Evolutionary conservation across 2,329 filamentous ascomycete species (phyloP).

Genomic region (Ilyonectria robusta): DNA sequence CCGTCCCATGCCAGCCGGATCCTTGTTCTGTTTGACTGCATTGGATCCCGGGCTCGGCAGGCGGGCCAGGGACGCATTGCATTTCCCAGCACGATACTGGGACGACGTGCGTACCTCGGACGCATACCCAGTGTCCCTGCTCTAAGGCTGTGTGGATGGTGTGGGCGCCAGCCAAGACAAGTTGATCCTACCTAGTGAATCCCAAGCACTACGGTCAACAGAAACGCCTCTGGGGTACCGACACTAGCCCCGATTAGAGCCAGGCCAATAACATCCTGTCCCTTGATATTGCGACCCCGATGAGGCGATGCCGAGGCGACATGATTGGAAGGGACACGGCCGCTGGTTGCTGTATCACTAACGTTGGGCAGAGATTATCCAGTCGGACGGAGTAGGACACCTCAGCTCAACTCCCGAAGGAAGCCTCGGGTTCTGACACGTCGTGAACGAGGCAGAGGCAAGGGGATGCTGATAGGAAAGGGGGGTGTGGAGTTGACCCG

Average conservation of each 20-base stretch:
- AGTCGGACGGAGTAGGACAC: slow-evolving; percentile 8
- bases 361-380: slow-evolving; percentile 30
- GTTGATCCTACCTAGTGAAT: slow-evolving; percentile 12
- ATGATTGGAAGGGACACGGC: slow-evolving; percentile 10
- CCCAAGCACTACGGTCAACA: slow-evolving; percentile 27
- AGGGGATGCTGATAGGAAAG: slow-evolving; percentile 22
- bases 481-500: slow-evolving; percentile 24
- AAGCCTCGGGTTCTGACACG: slow-evolving; percentile 37
- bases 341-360: slow-evolving; percentile 12
- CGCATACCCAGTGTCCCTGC: slow-evolving; percentile 30
- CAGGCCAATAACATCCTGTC: slow-evolving; percentile 36
- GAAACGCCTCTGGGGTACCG: slow-evolving; percentile 32
- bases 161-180: slow-evolving; percentile 33
- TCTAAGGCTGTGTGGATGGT: slow-evolving; percentile 32
- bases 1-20: slow-evolving; percentile 26
- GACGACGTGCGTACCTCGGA: slow-evolving; percentile 13
- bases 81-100: slow-evolving; percentile 21
- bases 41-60: slow-evolving; percentile 14
- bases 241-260: slow-evolving; percentile 31
- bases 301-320: slow-evolving; percentile 1
- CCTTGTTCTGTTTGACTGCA: slow-evolving; percentile 19
- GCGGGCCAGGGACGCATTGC: slow-evolving; percentile 19
- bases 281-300: slow-evolving; percentile 16
- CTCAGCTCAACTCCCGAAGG: slow-evolving; percentile 31
- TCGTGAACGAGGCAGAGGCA: slow-evolving; percentile 29